Percentiles rank a stretch among this genome's conserved stretches.
Evolutionary conservation across 1,284 basidiomycete species (phyloP).

Genomic region (Ceratobasidium sp.): DNA sequence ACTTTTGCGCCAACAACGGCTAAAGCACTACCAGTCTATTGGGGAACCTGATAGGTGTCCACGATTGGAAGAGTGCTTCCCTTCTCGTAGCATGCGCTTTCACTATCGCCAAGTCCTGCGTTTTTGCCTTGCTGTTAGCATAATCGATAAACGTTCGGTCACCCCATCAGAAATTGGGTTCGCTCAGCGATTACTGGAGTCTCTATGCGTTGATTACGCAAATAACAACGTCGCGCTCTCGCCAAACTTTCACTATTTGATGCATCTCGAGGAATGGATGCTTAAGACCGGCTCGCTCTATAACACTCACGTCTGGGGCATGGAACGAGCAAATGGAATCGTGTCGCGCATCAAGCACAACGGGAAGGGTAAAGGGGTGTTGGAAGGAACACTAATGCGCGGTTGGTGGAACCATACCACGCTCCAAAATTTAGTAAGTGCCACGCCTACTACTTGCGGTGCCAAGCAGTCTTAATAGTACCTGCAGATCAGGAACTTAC

Average conservation of each 20-base stretch:
- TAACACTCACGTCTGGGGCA: conserved; percentile 32
- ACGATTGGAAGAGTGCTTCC: neutral
- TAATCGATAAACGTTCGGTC: conserved; percentile 4
- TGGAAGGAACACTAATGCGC: conserved; percentile 29
- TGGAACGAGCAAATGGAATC: conserved; percentile 23
- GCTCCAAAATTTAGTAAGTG: conserved; percentile 12
- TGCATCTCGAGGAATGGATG: conserved; percentile 24
- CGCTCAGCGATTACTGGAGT: conserved; percentile 1
- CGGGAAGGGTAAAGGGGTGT: neutral
- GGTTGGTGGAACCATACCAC: conserved; percentile 18
- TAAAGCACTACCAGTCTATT: conserved; percentile 10
- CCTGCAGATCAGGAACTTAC: neutral
- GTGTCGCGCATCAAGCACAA: conserved; percentile 23
- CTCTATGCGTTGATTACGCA: neutral
- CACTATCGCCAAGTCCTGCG: conserved; percentile 28
- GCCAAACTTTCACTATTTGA: conserved; percentile 33
- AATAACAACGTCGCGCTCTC: neutral
- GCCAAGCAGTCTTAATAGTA: neutral
- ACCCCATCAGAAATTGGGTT: neutral
- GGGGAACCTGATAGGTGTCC: conserved; percentile 16
- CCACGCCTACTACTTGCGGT: no score
- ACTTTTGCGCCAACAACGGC: conserved; percentile 10
- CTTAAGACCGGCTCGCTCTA: conserved; percentile 20
- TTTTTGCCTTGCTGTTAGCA: conserved; percentile 8
- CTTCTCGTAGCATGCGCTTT: conserved; percentile 7